Evolutionary conservation across 768 basidiomycete species (phyloP).

Genomic region (Naganishia vaughanmartiniae): DNA sequence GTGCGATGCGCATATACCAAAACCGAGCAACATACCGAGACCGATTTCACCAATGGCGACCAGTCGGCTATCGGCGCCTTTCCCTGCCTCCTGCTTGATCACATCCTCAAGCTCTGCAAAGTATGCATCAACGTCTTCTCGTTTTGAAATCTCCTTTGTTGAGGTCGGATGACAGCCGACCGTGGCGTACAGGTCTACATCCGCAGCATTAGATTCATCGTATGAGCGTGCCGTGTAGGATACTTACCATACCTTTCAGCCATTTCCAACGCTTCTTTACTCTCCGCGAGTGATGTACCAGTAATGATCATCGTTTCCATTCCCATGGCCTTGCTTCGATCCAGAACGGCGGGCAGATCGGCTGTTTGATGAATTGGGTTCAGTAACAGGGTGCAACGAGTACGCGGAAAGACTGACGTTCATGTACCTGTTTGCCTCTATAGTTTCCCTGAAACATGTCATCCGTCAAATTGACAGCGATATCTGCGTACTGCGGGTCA

Average conservation of each 20-base stretch:
- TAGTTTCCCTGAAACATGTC: constrained; percentile 54
- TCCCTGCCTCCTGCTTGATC: constrained; percentile 53
- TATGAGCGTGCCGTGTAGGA: background rate
- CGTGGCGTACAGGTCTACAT: constrained; percentile 65
- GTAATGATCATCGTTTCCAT: constrained; percentile 73
- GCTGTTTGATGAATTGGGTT: constrained; percentile 53
- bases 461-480: constrained; percentile 56
- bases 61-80: constrained; percentile 54
- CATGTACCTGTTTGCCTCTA: constrained; percentile 53
- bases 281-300: constrained; percentile 68
- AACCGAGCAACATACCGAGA: constrained; percentile 58
- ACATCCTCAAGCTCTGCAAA: constrained; percentile 62
- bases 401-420: constrained; percentile 36
- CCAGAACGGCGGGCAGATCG: constrained; percentile 63
- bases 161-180: constrained; percentile 79
- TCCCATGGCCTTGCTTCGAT: constrained; percentile 61
- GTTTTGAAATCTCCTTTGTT: constrained; percentile 64
- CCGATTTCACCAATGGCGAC: constrained; percentile 76
- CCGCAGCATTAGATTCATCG: background rate
- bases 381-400: background rate
- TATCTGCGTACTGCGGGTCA: constrained; percentile 41
- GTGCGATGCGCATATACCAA: background rate
- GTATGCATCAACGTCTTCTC: constrained; percentile 62
- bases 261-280: constrained; percentile 61
- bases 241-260: constrained; percentile 60